phyloP scores from a whole-genome alignment of 169 alveolate species.

The Plasmodium adleri region DNA sequence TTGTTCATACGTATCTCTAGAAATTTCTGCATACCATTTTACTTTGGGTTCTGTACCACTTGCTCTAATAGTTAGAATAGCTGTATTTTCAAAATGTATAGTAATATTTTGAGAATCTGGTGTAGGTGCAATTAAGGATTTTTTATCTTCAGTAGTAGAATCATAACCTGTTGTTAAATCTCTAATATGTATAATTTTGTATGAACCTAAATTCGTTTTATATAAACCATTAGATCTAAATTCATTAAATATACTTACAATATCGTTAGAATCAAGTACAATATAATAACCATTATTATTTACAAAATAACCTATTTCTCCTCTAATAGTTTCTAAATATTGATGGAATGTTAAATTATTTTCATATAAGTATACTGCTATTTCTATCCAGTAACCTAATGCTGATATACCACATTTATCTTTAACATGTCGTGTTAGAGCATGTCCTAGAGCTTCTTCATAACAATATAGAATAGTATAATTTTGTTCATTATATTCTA shows the following conservation, averaged over 20 bases:
- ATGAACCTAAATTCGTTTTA: conserved; percentile 76
- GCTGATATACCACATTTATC: conserved; percentile 91
- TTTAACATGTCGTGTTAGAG: conserved; percentile 77
- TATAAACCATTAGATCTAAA: conserved; percentile 80
- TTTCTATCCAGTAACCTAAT: conserved; percentile 84
- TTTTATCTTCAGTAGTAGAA: conserved; percentile 78
- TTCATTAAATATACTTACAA: conserved; percentile 78
- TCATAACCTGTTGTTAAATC: conserved; percentile 87
- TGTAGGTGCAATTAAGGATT: conserved; percentile 80
- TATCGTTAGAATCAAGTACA: conserved; percentile 77
- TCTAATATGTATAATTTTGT: conserved; percentile 76
- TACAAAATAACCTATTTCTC: conserved; percentile 83
- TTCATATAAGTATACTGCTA: conserved; percentile 80
- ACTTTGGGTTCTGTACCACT: conserved; percentile 91
- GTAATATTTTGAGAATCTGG: conserved; percentile 84
- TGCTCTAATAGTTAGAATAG: conserved; percentile 81
- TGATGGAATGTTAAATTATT: conserved; percentile 80
- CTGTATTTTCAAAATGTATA: conserved; percentile 81
- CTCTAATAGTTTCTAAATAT: conserved; percentile 68
- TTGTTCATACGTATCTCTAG: conserved; percentile 77
- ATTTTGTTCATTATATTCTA: conserved; percentile 70
- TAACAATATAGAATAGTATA: conserved; percentile 80
- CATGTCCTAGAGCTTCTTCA: conserved; percentile 89
- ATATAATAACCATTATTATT: conserved; percentile 82
- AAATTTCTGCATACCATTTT: conserved; percentile 85